These are phyloP conservation scores for Termitomyces titanicus DNA, from an alignment of 768 basidiomycete genomes.

Conservation along the genomic window DNA sequence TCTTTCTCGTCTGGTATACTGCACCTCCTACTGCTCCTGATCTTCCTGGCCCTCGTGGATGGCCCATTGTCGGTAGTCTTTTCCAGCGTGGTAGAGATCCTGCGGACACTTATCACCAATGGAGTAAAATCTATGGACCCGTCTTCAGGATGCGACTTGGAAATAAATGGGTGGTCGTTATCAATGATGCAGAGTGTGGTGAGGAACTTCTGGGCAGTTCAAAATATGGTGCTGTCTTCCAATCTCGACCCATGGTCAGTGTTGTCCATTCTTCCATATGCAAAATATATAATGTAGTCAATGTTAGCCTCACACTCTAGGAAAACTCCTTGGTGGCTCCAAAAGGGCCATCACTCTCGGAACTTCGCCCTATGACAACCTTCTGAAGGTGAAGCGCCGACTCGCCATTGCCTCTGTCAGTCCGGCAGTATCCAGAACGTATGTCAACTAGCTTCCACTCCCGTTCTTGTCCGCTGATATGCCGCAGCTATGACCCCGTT, in stretches of 20 bases:
- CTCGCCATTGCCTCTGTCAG: slow-evolving; percentile 16
- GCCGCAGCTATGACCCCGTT: slow-evolving; percentile 8
- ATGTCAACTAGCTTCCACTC: not conserved
- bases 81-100: slow-evolving; percentile 14
- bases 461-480: not conserved
- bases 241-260: slow-evolving; percentile 14
- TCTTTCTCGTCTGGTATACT: slow-evolving; percentile 7
- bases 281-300: not conserved
- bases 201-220: slow-evolving; percentile 14
- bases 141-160: slow-evolving; percentile 15
- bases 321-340: slow-evolving; percentile 7
- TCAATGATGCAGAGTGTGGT: slow-evolving; percentile 12
- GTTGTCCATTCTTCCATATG: not conserved
- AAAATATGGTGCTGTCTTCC: slow-evolving; percentile 12
- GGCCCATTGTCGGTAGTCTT: slow-evolving; percentile 16
- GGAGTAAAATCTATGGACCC: slow-evolving; percentile 16
- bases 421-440: slow-evolving; percentile 11
- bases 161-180: slow-evolving; percentile 13
- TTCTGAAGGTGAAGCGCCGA: slow-evolving; percentile 14
- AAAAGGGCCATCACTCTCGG: slow-evolving; percentile 14
- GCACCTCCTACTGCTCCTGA: slow-evolving; percentile 6
- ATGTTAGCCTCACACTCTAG: slow-evolving; percentile 7
- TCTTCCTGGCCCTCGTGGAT: slow-evolving; percentile 15
- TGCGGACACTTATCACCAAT: slow-evolving; percentile 13
- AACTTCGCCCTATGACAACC: slow-evolving; percentile 12